Base-by-base conservation (phyloP, 2,329 filamentous ascomycete genomes). In the Pseudogymnoascus pannorum region DNA sequence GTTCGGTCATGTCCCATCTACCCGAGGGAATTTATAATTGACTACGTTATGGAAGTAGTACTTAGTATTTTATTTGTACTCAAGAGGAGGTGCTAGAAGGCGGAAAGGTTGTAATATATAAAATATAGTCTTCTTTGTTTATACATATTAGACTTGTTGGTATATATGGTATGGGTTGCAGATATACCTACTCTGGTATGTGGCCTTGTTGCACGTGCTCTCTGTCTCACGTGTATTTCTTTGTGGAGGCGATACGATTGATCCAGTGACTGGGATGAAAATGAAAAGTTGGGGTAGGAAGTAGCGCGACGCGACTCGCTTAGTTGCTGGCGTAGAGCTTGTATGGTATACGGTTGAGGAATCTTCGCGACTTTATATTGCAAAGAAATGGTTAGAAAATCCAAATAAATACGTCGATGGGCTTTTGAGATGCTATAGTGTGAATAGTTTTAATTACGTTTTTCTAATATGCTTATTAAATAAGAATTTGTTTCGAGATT, bases 211-310 rank as follows among this genome's bases (percentile, higher is more conserved):
- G 48, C 48, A 54, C 48, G 48, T 54, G 48, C 24, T 54, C 24
- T 54, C n/a, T 18, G 40, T 31, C n/a, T 24, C 48, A 54, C 48
- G 48, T 51, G 44, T 7, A 29, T 51, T 11, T 44, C 14, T 6
- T 12, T 42, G 38, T 42, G 38, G 38, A 42, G 18, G 38, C 14
- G n/a, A 16, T 6, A n/a, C n/a, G n/a, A n/a, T n/a, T n/a, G n/a
- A n/a, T 36, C 38, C 18, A 51, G 48, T 31, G 26, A 24, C 48
- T 54, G 48, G 31, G 26, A 54, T 54, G n/a, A 9, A 54, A 54
- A 54, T 54, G n/a, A 9, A 54, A 54, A 54, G 44, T 31, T 31
- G 44, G 44, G 44, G 44, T 54, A 48, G 38, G n/a, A 36, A n/a
- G 12, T n/a, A 40, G 40, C 44, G 44, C 44, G 44, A 31, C 44